Percentiles rank a stretch among this genome's conserved stretches.
phyloP scores from a whole-genome alignment of 176 grass and related monocot species.

The Cenchrus purpureus region DNA sequence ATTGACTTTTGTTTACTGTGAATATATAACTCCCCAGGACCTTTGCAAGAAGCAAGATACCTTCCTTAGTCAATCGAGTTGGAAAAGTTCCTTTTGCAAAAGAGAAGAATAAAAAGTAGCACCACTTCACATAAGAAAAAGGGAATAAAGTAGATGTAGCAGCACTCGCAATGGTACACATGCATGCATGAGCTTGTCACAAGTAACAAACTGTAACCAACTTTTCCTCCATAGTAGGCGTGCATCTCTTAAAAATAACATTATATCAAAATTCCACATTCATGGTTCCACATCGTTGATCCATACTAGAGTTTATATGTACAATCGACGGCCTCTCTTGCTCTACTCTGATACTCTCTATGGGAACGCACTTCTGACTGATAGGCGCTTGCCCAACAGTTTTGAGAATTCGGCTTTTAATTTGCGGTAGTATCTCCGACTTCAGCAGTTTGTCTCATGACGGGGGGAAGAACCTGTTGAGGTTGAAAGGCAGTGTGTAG shows the following conservation, averaged over 20 bases:
- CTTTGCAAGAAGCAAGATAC: not conserved
- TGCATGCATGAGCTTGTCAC: not conserved
- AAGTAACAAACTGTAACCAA: not conserved
- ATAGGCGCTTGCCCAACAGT: not conserved
- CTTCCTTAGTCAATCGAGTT: not conserved
- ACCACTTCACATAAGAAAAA: not conserved
- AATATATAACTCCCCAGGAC: not conserved
- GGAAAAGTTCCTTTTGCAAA: not conserved
- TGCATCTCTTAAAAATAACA: not conserved
- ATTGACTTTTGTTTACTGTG: not conserved
- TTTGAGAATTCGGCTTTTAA: not conserved
- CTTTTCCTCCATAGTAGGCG: not conserved
- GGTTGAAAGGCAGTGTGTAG: constrained; percentile 93
- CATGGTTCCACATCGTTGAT: not conserved
- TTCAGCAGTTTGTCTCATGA: constrained; percentile 29
- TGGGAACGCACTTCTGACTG: not conserved
- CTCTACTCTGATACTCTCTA: not conserved
- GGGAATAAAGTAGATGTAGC: not conserved
- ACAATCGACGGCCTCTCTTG: constrained; percentile 32
- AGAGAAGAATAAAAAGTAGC: not conserved
- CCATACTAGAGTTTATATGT: constrained; percentile 46
- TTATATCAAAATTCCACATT: constrained; percentile 5
- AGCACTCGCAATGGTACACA: not conserved
- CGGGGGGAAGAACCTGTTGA: constrained; percentile 84
- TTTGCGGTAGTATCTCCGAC: not conserved